Evolutionary conservation across 306 rosid species (phyloP).

Genomic region (Morella rubra): DNA sequence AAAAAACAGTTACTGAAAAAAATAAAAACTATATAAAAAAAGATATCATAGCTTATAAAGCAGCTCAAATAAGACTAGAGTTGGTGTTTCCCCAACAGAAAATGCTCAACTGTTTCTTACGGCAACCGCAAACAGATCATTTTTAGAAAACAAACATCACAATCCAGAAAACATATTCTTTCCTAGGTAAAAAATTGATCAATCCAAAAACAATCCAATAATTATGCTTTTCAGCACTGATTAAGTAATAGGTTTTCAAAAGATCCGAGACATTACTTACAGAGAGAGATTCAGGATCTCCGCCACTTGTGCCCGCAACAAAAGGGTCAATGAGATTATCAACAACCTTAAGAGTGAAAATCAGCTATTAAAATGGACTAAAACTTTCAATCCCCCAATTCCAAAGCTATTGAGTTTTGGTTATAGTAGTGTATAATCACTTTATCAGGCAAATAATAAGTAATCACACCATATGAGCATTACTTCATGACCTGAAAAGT

Average conservation of each 20-base stretch:
- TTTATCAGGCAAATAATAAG: not conserved
- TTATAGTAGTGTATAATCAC: conserved; percentile 14
- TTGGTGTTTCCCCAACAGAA: not conserved
- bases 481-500: conserved; percentile 19
- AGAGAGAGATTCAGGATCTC: conserved; percentile 91
- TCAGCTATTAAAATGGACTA: conserved; percentile 15
- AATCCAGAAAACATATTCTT: not conserved
- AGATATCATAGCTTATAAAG: not conserved
- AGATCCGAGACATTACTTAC: conserved; percentile 52
- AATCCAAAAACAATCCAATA: conserved; percentile 15
- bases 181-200: conserved; percentile 7
- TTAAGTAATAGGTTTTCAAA: conserved; percentile 22
- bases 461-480: conserved; percentile 14
- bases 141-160: not conserved
- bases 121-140: conserved; percentile 9
- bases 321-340: conserved; percentile 92
- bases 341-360: conserved; percentile 62
- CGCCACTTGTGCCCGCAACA: conserved; percentile 86
- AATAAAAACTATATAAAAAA: conserved; percentile 1
- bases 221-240: conserved; percentile 7
- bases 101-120: conserved; percentile 3
- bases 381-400: not conserved
- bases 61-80: not conserved
- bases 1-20: conserved; percentile 21
- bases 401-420: conserved; percentile 9